Evolutionary conservation across 2,329 filamentous ascomycete genomes (phyloP).

Genomic region (Cephalotrichum gorgonifer): DNA sequence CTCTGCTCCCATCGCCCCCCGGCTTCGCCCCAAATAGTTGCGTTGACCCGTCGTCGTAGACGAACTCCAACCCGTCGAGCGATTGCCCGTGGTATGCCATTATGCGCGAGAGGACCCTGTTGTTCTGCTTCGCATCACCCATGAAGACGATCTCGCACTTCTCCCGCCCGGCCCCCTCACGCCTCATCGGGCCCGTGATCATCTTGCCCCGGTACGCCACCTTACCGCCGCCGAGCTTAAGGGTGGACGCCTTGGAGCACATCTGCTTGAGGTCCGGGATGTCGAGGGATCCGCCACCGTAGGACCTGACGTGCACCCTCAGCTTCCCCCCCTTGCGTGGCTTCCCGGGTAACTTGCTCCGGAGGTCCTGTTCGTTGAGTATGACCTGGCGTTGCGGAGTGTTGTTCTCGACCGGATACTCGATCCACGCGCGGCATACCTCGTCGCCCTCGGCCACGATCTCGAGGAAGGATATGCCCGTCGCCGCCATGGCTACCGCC

Average conservation of each 20-base stretch:
- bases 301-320: slow-evolving; percentile 58
- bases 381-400: slow-evolving; percentile 60
- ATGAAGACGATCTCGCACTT: slow-evolving; percentile 65
- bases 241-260: slow-evolving; percentile 57
- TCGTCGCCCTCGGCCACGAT: slow-evolving; percentile 73
- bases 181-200: slow-evolving; percentile 60
- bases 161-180: slow-evolving; percentile 50
- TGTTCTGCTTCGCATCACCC: slow-evolving; percentile 17
- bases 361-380: slow-evolving; percentile 65
- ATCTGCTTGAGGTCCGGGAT: slow-evolving; percentile 68
- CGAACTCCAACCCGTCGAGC: slow-evolving; percentile 81
- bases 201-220: slow-evolving; percentile 61
- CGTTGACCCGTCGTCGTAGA: slow-evolving; percentile 76
- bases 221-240: slow-evolving; percentile 63
- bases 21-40: slow-evolving; percentile 74
- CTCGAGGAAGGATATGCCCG: slow-evolving; percentile 79
- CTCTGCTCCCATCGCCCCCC: slow-evolving; percentile 54
- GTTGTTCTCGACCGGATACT: slow-evolving; percentile 57
- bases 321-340: slow-evolving; percentile 45
- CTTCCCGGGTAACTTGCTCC: slow-evolving; percentile 58
- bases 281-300: slow-evolving; percentile 61
- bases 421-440: slow-evolving; percentile 70
- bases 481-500: slow-evolving; percentile 65
- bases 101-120: slow-evolving; percentile 64
- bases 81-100: slow-evolving; percentile 67